Evolutionary conservation across 495 filamentous ascomycete species (phyloP), one percentile per base, ranked within the genome.

Genomic region (Trichocladium uniseriatum): DNA sequence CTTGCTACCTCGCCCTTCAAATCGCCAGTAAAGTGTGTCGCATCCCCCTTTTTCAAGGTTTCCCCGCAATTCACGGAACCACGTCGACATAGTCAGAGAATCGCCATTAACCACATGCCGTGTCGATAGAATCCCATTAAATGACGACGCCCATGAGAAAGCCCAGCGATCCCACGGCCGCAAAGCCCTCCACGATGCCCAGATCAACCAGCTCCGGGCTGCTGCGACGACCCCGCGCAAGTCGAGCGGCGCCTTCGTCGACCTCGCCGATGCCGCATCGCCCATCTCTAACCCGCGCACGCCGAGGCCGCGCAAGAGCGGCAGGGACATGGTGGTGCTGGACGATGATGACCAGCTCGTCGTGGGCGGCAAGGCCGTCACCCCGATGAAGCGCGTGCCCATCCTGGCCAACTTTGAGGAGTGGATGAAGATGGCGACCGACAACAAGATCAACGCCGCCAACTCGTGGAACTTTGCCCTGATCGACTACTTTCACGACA

Each of bases 401-500:
- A 85, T 99, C 48, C 64, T 97, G 44, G 94, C 94, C 44, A 97
- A 97, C 68, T 99, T 97, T 59, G 92, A 99, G 66, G 94, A 99
- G 62, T 97, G 92, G 92, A 97, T 99, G 94, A 99, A 97, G 78
- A 90, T 97, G 87, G 94, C 94, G 9, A 97, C 91, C 19, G 92
- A 99, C 72, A 99, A 99, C 74, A 99, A 99, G 75, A 99, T 99
- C 70, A 99, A 97, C 62, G 94, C 92, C 36, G 81, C 86, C 20
- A 99, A 99, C 66, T 96, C 92, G 15, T 99, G 92, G 92, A 96
- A 97, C 60, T 96, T 99, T 67, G 92, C 92, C 2, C 78, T 99
- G 6, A 99, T 99, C 62, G 92, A 99, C 65, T 99, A 99, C 65
- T 99, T 99, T 61, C 90, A 99, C 59, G 92, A 99, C 59, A 96